These are phyloP conservation scores for Ophiostoma novo-ulmi DNA, from an alignment of 2,329 filamentous ascomycete genomes.

Conservation along the genomic window DNA sequence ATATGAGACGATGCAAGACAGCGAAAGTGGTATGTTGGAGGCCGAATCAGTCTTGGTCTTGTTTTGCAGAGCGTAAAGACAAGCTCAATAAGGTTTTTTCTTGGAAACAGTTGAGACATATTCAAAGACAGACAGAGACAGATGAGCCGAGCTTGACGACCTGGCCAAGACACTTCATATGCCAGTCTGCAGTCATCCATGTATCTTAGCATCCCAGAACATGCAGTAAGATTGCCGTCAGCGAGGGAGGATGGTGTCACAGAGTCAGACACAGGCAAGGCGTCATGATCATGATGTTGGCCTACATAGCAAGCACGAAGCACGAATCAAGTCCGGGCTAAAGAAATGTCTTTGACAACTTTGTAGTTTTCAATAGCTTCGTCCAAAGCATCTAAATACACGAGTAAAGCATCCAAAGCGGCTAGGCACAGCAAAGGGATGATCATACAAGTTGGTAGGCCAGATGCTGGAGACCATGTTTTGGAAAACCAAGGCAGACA, in stretches of 20 bases:
- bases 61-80: neutral
- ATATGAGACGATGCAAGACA: neutral
- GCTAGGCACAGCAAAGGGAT: neutral
- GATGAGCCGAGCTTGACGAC: too few species aligned
- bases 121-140: neutral
- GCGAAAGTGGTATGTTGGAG: neutral
- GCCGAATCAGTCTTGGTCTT: too few species aligned
- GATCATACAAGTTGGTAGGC: neutral
- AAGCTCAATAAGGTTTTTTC: neutral
- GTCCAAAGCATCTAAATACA: too few species aligned
- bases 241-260: neutral
- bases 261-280: too few species aligned
- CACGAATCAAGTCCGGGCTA: too few species aligned
- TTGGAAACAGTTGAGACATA: neutral
- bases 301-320: too few species aligned
- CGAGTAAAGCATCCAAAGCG: too few species aligned
- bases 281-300: too few species aligned
- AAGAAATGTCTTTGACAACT: too few species aligned
- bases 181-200: too few species aligned
- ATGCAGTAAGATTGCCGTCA: neutral
- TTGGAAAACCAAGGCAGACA: constrained; percentile 9
- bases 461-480: constrained; percentile 1
- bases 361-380: too few species aligned
- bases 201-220: neutral
- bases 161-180: too few species aligned